Percentiles rank a stretch among this genome's conserved stretches.
Evolutionary conservation across 179 eudicot genomes (phyloP).

Genomic region (Sideroxylon spinosum): DNA sequence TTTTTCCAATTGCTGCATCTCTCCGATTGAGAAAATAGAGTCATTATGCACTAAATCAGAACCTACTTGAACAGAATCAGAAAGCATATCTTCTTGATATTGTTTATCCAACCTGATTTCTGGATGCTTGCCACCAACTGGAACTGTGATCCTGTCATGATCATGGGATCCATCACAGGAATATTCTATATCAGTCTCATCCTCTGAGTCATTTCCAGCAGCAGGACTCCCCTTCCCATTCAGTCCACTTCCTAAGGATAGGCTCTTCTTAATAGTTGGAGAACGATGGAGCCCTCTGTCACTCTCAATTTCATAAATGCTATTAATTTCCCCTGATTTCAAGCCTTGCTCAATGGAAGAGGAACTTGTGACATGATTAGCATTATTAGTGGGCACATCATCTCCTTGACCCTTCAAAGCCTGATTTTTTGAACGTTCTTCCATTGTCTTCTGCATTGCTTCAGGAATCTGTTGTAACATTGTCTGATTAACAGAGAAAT

Average conservation of each 20-base stretch:
- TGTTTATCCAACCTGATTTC: conserved; percentile 33
- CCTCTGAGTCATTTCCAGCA: conserved; percentile 43
- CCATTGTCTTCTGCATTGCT: conserved; percentile 60
- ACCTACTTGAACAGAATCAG: conserved; percentile 36
- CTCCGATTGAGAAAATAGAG: conserved; percentile 41
- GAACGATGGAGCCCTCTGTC: conserved; percentile 28
- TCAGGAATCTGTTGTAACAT: conserved; percentile 51
- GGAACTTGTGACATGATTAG: conserved; percentile 25
- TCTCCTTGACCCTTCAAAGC: conserved; percentile 28
- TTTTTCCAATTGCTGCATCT: conserved; percentile 36
- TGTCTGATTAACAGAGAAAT: conserved; percentile 39
- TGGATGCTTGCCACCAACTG: conserved; percentile 25
- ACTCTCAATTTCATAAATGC: conserved; percentile 29
- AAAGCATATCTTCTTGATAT: conserved; percentile 32
- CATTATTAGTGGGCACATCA: conserved; percentile 9
- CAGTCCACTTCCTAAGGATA: conserved; percentile 67
- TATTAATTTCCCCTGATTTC: conserved; percentile 53
- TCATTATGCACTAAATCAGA: conserved; percentile 38
- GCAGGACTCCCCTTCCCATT: conserved; percentile 36
- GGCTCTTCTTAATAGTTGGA: conserved; percentile 46
- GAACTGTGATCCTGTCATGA: conserved; percentile 21
- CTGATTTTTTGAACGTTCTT: conserved; percentile 38
- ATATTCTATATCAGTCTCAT: conserved; percentile 34
- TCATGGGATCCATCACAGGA: conserved; percentile 43
- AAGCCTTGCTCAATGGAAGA: conserved; percentile 41